Conservation (phyloP, 306 rosid genomes). For the Prunus campanulata region DNA sequence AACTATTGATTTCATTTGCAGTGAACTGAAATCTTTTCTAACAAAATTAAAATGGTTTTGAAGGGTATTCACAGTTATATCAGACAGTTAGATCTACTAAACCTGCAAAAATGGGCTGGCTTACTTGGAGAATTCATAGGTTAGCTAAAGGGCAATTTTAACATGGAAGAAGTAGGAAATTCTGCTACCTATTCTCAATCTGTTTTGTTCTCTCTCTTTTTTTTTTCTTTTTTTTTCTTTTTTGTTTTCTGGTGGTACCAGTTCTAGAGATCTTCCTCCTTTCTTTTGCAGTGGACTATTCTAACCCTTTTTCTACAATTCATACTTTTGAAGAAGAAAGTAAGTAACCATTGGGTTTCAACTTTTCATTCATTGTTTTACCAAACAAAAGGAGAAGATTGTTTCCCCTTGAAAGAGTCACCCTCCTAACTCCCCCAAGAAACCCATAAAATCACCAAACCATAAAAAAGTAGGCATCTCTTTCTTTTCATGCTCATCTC, state of each 20-base stretch:
- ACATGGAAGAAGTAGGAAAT: background rate
- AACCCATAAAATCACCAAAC: constrained; percentile 38
- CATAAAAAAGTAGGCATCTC: constrained; percentile 30
- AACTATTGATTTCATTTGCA: background rate
- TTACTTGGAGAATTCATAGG: no score
- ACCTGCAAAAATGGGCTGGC: no score
- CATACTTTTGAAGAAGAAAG: constrained; percentile 5
- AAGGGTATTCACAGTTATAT: no score
- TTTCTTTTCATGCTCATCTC: constrained; percentile 48
- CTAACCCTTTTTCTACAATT: background rate
- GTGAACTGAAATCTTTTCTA: no score
- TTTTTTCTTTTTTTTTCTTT: rapidly evolving
- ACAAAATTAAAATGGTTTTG: no score
- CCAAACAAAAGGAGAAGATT: constrained; percentile 34
- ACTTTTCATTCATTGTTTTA: constrained; percentile 22
- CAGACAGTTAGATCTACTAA: no score
- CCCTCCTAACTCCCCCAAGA: constrained; percentile 42
- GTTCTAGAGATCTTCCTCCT: no score
- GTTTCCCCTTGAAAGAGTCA: constrained; percentile 27
- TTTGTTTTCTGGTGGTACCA: background rate
- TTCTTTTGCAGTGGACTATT: no score
- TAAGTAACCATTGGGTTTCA: background rate
- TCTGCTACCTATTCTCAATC: background rate
- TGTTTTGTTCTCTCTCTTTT: no score
- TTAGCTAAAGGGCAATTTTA: no score